Evolutionary conservation across 2,329 filamentous ascomycete species (phyloP), one percentile per base, ranked within the genome.

Genomic region (Parastagonospora avenae): DNA sequence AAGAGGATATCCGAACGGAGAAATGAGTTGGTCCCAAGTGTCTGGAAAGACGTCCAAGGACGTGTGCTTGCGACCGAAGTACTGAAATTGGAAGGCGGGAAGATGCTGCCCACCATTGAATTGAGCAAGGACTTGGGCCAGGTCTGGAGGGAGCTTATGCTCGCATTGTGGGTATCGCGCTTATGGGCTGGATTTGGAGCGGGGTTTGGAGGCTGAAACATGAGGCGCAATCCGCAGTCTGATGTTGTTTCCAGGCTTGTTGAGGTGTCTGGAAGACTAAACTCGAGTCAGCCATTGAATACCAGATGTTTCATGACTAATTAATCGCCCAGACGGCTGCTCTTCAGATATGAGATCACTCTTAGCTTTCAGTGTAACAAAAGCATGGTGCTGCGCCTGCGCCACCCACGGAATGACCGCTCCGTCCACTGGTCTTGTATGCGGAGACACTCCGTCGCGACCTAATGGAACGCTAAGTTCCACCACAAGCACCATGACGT

Each of bases 161-260:
- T 68, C 12, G 56, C 48, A 14, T 35, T 67, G 12, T 68, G 65
- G 65, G 58, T 60, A 4, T 50, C 56, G 29, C 48, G 62, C 42
- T 37, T 68, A 29, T 66, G 65, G 65, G 55, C 59, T n/a, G 63
- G 57, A 12, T 61, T 59, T 54, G 62, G 62, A 1, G 57, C 49
- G n/a, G 55, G 61, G 16, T 16, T 30, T 14, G 31, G 41, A n/a
- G 12, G 7, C 15, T 35, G 41, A 43, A 38, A 19, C 9, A 7
- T 24, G 10, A 24, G 37, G 16, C 15, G 19, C 19, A 24, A 5
- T 24, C 19, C 19, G 19, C 19, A 24, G 19, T 24, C 19, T 24
- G 19, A 24, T 24, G 19, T 24, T 24, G 19, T 24, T 24, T 24
- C 19, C 19, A 24, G 19, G 19, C 19, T 24, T 24, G 19, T 3